These are phyloP conservation scores for Plantago rigida DNA, from an alignment of 305 asterid species.

Conservation along the genomic window DNA sequence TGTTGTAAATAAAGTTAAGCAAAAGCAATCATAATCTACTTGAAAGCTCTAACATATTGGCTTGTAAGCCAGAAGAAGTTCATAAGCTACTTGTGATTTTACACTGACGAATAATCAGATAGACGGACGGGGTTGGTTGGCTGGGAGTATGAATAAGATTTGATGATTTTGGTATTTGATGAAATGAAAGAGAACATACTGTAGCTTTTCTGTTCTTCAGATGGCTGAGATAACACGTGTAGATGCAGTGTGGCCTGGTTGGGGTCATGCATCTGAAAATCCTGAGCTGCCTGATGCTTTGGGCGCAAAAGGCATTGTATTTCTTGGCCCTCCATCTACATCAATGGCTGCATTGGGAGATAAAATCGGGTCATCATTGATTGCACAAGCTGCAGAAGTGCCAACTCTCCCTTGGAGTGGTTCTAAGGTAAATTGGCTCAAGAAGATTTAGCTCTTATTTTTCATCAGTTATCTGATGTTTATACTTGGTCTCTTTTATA, in stretches of 20 bases:
- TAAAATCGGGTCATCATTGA: slow-evolving; percentile 92
- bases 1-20: too few relatives aligned
- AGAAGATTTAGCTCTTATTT: slow-evolving; percentile 21
- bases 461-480: slow-evolving; percentile 14
- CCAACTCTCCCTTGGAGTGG: slow-evolving; percentile 99
- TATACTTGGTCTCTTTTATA: slow-evolving; percentile 28
- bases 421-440: slow-evolving; percentile 58
- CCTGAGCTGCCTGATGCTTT: slow-evolving; percentile 95
- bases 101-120: too few relatives aligned
- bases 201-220: slow-evolving; percentile 36
- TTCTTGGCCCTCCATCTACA: slow-evolving; percentile 86
- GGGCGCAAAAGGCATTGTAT: slow-evolving; percentile 64
- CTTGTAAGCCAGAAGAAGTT: too few relatives aligned
- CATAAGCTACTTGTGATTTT: too few relatives aligned
- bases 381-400: slow-evolving; percentile 96
- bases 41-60: too few relatives aligned
- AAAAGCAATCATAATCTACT: too few relatives aligned
- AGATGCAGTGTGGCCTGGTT: slow-evolving; percentile 99
- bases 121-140: too few relatives aligned
- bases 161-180: background rate
- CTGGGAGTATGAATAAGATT: too few relatives aligned
- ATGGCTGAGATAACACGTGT: slow-evolving; percentile 95
- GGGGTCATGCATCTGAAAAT: slow-evolving; percentile 99
- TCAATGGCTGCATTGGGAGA: slow-evolving; percentile 97
- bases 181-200: slow-evolving; percentile 9